phyloP scores from a whole-genome alignment of 2,329 filamentous ascomycete species.

The Fusarium secorum region DNA sequence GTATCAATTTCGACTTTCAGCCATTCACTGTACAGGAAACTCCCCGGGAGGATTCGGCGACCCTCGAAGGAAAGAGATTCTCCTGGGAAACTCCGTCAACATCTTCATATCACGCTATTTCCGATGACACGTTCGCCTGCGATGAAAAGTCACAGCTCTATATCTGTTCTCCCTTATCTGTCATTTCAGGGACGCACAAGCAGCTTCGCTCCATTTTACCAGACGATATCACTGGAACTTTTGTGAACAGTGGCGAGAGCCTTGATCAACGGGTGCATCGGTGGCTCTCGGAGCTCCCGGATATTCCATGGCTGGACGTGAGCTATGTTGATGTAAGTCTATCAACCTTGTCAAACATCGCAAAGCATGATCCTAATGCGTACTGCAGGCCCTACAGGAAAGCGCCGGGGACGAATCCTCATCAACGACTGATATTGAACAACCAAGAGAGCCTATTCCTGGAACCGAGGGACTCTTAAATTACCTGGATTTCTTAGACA shows the following conservation, averaged over 20 bases:
- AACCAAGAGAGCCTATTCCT: fast-evolving
- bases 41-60: neutral
- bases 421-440: neutral
- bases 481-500: neutral
- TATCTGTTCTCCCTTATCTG: neutral
- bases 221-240: neutral
- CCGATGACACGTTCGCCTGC: neutral
- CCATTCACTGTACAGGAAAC: neutral
- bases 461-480: neutral
- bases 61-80: neutral
- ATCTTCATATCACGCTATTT: neutral
- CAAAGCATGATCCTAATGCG: neutral
- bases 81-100: neutral
- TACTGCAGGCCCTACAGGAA: neutral
- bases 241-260: fast-evolving
- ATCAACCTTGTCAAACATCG: fast-evolving
- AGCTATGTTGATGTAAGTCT: neutral
- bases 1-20: neutral
- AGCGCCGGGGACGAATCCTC: neutral
- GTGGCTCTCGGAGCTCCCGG: neutral
- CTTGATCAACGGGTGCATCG: neutral
- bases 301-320: neutral
- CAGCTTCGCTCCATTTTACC: fast-evolving
- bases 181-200: fast-evolving
- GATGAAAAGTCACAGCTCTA: neutral